Base-by-base conservation (phyloP, 2,329 filamentous ascomycete genomes). In the Aspergillus sp. region DNA sequence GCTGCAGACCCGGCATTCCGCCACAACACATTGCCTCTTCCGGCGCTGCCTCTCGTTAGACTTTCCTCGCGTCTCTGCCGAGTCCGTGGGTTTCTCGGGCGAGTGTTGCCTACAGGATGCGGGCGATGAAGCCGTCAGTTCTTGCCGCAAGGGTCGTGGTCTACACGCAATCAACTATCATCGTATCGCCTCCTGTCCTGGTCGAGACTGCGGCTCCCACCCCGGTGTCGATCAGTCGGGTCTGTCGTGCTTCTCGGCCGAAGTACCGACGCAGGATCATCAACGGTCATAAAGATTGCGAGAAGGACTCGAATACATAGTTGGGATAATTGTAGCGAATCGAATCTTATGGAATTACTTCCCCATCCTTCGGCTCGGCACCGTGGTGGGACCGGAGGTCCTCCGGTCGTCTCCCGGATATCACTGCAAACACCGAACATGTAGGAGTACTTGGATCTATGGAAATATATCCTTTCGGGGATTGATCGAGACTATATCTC, bases 361-460 rank as follows among this genome's bases (percentile, higher is more conserved):
- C 16, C 34, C 34, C 34, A n/a, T 38, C 34, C 16, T 17, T 38
- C 34, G 14, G 34, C 34, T 38, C 34, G 47, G 42, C 45, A 29
- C 41, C 42, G 9, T n/a, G 41, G 50, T 52, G 47, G 45, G 49
- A 41, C 49, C 53, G 53, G 56, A 55, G 54, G 47, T 58, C 36
- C 57, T 59, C 55, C 57, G 55, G 54, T 31, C 40, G 17, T 32
- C 44, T 25, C 32, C 20, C 25, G 7, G 25, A 29, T 29, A 10
- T 29, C 25, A 29, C 7, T 29, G 11, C 7, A 29, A 10, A 10
- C 25, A 29, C 25, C 25, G 25, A 29, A 10, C 21, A 23, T 29
- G 25, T 29, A 9, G 0, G n/a, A n/a, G n/a, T n/a, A n/a, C 6
- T 7, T 29, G 9, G 9, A 29, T 29, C 25, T 10, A 29, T 29